A percentile compares a stretch with the other conserved stretches of the same genome.
These are phyloP conservation scores for Pythium sp. DNA, from an alignment of 352 stramenopile genomes.

Conservation along the genomic window DNA sequence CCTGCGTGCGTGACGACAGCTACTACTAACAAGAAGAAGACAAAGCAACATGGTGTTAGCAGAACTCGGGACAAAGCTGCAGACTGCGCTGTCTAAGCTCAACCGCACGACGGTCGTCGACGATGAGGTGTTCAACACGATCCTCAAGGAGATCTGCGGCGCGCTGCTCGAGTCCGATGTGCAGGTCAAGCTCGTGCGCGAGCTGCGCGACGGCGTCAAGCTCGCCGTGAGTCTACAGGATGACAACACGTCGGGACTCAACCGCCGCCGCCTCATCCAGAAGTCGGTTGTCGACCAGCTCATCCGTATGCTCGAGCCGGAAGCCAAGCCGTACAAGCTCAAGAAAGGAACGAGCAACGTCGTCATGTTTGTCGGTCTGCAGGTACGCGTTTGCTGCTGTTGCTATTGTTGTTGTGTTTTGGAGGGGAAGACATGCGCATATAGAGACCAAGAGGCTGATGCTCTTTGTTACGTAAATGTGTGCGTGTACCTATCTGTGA, in stretches of 20 bases:
- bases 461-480: background rate
- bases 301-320: conserved; percentile 86
- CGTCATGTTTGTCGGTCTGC: conserved; percentile 91
- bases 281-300: conserved; percentile 90
- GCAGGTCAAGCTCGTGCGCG: conserved; percentile 85
- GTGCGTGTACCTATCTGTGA: background rate
- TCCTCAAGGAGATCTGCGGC: conserved; percentile 90
- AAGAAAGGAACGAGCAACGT: conserved; percentile 91
- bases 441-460: background rate
- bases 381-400: conserved; percentile 15
- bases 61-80: conserved; percentile 87
- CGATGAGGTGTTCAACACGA: conserved; percentile 86
- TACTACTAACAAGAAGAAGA: background rate
- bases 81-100: conserved; percentile 83
- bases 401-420: background rate
- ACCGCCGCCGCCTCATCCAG: conserved; percentile 88
- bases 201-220: conserved; percentile 90
- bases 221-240: conserved; percentile 78
- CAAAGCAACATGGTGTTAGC: conserved; percentile 77
- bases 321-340: conserved; percentile 87
- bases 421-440: background rate
- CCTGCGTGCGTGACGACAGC: background rate
- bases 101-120: conserved; percentile 88
- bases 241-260: conserved; percentile 66
- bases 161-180: conserved; percentile 90